Evolutionary conservation across 2,329 filamentous ascomycete species (phyloP).

Genomic region (Aspergillus floridensis): DNA sequence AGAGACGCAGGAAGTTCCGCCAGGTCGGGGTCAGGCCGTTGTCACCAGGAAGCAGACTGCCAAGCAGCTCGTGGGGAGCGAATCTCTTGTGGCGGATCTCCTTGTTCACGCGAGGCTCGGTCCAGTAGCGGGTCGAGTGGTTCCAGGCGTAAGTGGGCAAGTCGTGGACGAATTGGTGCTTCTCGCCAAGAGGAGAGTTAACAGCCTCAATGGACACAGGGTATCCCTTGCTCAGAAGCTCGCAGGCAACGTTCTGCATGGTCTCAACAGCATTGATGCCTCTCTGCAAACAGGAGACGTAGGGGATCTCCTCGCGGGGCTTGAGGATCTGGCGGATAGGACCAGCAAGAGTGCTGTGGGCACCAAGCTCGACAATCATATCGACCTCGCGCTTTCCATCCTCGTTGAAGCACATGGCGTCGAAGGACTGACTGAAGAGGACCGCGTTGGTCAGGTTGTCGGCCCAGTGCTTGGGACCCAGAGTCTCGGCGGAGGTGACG

Average conservation of each 20-base stretch:
- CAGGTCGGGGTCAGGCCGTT: background rate
- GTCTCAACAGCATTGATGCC: background rate
- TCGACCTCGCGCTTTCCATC: too few species aligned
- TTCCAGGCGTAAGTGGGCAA: slow-evolving; percentile 31
- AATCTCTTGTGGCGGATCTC: slow-evolving; percentile 19
- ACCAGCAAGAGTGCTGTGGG: slow-evolving; percentile 30
- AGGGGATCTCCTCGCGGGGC: slow-evolving; percentile 3
- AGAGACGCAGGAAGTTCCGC: background rate
- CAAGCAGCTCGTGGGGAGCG: slow-evolving; percentile 27
- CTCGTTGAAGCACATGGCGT: background rate
- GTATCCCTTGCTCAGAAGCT: background rate
- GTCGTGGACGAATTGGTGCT: slow-evolving; percentile 6
- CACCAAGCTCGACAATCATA: slow-evolving; percentile 32
- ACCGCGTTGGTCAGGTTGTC: too few species aligned
- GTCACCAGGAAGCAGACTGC: slow-evolving; percentile 5
- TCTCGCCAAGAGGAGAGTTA: too few species aligned
- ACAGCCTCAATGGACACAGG: too few species aligned
- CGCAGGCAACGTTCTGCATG: background rate
- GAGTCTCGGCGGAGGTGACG: too few species aligned
- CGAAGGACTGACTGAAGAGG: background rate
- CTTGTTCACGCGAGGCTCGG: slow-evolving; percentile 24
- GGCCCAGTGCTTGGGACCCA: too few species aligned
- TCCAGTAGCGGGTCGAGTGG: slow-evolving; percentile 25
- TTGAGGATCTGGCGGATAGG: slow-evolving; percentile 28
- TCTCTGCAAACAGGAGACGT: background rate